Evolutionary conservation across 83 land plant genomes (phyloP).

Genomic region (Diphasiastrum complanatum): DNA sequence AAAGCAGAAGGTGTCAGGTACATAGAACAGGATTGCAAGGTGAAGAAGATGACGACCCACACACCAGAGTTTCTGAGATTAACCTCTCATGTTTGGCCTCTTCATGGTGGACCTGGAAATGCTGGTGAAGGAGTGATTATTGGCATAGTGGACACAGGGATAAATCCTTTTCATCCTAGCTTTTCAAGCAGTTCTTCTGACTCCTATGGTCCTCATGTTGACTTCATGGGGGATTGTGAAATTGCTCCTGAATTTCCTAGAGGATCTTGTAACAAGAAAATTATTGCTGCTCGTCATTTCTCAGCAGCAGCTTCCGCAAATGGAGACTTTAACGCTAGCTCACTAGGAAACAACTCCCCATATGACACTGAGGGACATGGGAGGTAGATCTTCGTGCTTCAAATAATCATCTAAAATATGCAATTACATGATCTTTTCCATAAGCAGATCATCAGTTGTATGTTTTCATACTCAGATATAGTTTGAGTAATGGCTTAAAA

Average conservation of each 20-base stretch:
- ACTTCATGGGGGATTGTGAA: not conserved
- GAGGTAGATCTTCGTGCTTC: no score
- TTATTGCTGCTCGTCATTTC: slow-evolving; percentile 9
- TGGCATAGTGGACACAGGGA: slow-evolving; percentile 11
- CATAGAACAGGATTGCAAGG: slow-evolving; percentile 1
- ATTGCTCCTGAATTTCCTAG: not conserved
- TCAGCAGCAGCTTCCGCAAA: no score
- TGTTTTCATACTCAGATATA: no score
- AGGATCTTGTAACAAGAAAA: not conserved
- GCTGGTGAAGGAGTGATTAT: slow-evolving; percentile 5
- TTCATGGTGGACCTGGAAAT: slow-evolving; percentile 2
- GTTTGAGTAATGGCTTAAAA: not conserved
- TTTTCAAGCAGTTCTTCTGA: not conserved
- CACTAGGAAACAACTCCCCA: no score
- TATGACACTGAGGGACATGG: no score
- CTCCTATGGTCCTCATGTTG: not conserved
- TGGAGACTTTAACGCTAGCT: no score
- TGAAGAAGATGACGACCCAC: slow-evolving; percentile 8
- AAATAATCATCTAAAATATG: no score
- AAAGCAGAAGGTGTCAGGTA: not conserved
- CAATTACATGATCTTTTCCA: no score
- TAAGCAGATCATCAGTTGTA: no score
- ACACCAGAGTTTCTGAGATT: slow-evolving; percentile 9
- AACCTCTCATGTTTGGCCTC: not conserved
- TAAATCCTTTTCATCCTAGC: slow-evolving; percentile 12